phyloP scores from a whole-genome alignment of 768 basidiomycete genomes.

The Gloeopeniophorella convolvens region DNA sequence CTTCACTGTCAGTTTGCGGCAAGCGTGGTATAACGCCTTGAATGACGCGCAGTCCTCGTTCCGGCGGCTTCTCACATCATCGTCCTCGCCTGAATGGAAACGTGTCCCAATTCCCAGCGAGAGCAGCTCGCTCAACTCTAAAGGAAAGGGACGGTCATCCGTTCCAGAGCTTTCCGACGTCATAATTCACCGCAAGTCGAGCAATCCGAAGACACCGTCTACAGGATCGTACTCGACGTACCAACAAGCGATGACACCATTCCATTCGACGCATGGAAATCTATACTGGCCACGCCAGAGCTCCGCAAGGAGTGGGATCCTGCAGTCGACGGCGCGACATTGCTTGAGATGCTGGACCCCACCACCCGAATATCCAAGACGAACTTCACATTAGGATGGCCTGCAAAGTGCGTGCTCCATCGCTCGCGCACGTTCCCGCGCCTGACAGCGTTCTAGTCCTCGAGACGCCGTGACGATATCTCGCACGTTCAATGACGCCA shows the following conservation, averaged over 20 bases:
- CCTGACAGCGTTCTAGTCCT: slow-evolving; percentile 47
- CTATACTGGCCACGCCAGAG: slow-evolving; percentile 79
- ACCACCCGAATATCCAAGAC: slow-evolving; percentile 84
- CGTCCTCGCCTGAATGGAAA: slow-evolving; percentile 73
- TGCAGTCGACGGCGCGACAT: slow-evolving; percentile 76
- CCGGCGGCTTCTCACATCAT: slow-evolving; percentile 66
- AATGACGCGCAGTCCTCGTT: slow-evolving; percentile 71
- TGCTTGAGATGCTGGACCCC: slow-evolving; percentile 83
- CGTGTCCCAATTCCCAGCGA: slow-evolving; percentile 50
- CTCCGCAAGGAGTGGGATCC: slow-evolving; percentile 90
- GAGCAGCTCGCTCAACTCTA: slow-evolving; percentile 37
- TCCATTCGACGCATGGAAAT: slow-evolving; percentile 73
- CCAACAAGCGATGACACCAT: slow-evolving; percentile 48
- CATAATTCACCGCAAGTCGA: slow-evolving; percentile 65
- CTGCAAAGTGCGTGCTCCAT: slow-evolving; percentile 69
- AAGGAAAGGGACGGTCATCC: slow-evolving; percentile 54
- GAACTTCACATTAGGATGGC: slow-evolving; percentile 92
- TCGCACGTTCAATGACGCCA: slow-evolving; percentile 70
- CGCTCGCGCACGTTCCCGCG: neutral
- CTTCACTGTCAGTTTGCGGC: slow-evolving; percentile 51
- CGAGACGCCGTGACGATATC: slow-evolving; percentile 93
- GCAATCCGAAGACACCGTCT: slow-evolving; percentile 68
- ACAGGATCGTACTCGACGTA: slow-evolving; percentile 77
- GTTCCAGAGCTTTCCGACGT: slow-evolving; percentile 66
- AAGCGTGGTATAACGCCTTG: slow-evolving; percentile 77